Evolutionary conservation across 2,329 filamentous ascomycete species (phyloP).

Genomic region (Sporothrix globosa): DNA sequence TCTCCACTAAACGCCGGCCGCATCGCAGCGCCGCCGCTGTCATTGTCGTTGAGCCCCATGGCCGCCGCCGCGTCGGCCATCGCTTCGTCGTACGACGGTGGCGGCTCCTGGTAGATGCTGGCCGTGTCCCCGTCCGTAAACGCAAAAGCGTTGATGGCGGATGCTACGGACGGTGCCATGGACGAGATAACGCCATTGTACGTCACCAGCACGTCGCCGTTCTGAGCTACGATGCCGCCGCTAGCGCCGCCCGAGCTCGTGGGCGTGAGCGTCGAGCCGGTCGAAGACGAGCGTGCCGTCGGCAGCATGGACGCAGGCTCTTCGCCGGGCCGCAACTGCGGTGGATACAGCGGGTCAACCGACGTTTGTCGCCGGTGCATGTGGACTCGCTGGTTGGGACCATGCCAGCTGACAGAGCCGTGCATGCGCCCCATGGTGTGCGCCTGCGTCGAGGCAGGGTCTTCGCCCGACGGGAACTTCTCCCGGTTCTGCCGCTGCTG

Average conservation of each 20-base stretch:
- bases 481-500: slow-evolving; percentile 25
- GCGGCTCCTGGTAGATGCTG: slow-evolving; percentile 69
- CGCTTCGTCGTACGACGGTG: slow-evolving; percentile 92
- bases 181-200: slow-evolving; percentile 30
- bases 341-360: slow-evolving; percentile 60
- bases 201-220: slow-evolving; percentile 29
- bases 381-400: slow-evolving; percentile 32
- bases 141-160: slow-evolving; percentile 32
- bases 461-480: slow-evolving; percentile 26
- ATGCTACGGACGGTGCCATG: slow-evolving; percentile 30
- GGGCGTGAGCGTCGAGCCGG: not conserved
- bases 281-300: not conserved
- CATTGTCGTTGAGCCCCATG: not conserved
- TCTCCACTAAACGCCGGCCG: slow-evolving; percentile 29
- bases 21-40: not conserved
- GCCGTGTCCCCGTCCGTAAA: slow-evolving; percentile 28
- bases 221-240: slow-evolving; percentile 23
- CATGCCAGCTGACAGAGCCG: slow-evolving; percentile 11
- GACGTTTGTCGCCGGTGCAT: slow-evolving; percentile 40
- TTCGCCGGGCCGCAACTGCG: slow-evolving; percentile 51
- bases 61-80: slow-evolving; percentile 60
- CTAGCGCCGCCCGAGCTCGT: not conserved
- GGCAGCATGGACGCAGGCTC: slow-evolving; percentile 35
- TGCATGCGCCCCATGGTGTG: not conserved
- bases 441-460: not conserved